phyloP scores from a whole-genome alignment of 495 filamentous ascomycete genomes.

The Xanthoparmelia taractica region DNA sequence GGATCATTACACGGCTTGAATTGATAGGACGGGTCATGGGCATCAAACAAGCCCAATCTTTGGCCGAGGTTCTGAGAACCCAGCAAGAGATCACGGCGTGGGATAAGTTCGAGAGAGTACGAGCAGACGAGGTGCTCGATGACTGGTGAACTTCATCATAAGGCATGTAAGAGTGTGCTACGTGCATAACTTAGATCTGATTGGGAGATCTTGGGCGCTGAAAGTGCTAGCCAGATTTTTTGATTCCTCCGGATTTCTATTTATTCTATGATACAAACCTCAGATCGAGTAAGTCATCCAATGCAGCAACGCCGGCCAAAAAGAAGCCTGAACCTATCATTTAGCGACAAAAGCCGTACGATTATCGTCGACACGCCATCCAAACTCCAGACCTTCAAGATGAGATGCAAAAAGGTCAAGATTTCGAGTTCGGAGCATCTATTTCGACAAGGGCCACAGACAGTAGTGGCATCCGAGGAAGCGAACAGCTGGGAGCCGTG shows the following conservation, averaged over 20 bases:
- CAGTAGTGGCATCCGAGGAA: background rate
- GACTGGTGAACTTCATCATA: slow-evolving; percentile 1
- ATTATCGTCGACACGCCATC: background rate
- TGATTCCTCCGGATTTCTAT: background rate
- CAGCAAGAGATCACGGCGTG: slow-evolving; percentile 12
- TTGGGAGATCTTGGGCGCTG: background rate
- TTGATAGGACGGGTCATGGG: slow-evolving; percentile 41
- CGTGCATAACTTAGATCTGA: background rate
- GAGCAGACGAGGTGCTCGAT: slow-evolving; percentile 9
- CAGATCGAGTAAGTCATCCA: background rate
- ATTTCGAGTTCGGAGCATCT: no score
- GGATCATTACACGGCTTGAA: slow-evolving; percentile 38
- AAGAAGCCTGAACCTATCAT: background rate
- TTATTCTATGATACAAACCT: background rate
- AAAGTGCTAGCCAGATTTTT: background rate
- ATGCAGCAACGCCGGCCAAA: background rate
- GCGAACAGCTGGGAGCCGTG: background rate
- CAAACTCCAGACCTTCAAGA: background rate
- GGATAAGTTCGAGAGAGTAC: slow-evolving; percentile 3
- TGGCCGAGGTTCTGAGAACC: slow-evolving; percentile 27
- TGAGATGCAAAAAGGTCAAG: background rate
- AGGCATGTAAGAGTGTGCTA: background rate
- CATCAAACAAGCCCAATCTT: slow-evolving; percentile 41
- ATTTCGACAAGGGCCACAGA: background rate
- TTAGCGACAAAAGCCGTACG: background rate